Base-by-base conservation (phyloP, 1,284 basidiomycete genomes). In the Sporisorium sorghi region DNA sequence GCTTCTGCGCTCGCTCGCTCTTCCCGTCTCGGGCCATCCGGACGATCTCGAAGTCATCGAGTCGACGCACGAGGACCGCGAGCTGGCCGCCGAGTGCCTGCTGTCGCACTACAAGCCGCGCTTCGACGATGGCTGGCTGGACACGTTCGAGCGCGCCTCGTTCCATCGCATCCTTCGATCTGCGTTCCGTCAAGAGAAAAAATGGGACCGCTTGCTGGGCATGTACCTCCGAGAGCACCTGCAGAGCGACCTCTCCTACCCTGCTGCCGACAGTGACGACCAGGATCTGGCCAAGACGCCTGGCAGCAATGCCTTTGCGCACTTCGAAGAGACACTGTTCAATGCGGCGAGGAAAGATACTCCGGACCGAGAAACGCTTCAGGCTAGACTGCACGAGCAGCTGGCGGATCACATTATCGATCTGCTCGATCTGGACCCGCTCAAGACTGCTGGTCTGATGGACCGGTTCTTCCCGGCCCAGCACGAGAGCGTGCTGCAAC, bases 21-120 rank as follows among this genome's bases (percentile, higher is more conserved):
- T 88, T 28, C 93, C 94, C 0, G 91, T 93, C 0, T 91, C 93
- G 80, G 85, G 86, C 55, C 88, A 55, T 5, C 33, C 49, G 7
- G 51, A 28, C 7, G 58, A 64, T 21, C 1, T 30, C 6, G 58
- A 65, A 14, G 39, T 43, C 12, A 42, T 70, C n/a, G 66, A 67
- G 11, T 62, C 58, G 30, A 97, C 93, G 0, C 88, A 91, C 30
- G 94, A 97, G 82, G 97, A 99, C 84, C 90, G 97, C 12, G 94
- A 99, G 82, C 88, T 99, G 3, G 97, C 96, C 0, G 90, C 91
- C 3, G 97, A 99, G 85, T 97, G 91, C 84, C 89, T 99, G n/a
- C 87, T 99, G 5, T 98, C 96, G 0, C 89, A 89, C 0, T 97
- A 97, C 83, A 93, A 90, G 37, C 94, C 94, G 0, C 89, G 91